Conservation (phyloP, 768 basidiomycete genomes). For the Naganishia friedmannii region DNA sequence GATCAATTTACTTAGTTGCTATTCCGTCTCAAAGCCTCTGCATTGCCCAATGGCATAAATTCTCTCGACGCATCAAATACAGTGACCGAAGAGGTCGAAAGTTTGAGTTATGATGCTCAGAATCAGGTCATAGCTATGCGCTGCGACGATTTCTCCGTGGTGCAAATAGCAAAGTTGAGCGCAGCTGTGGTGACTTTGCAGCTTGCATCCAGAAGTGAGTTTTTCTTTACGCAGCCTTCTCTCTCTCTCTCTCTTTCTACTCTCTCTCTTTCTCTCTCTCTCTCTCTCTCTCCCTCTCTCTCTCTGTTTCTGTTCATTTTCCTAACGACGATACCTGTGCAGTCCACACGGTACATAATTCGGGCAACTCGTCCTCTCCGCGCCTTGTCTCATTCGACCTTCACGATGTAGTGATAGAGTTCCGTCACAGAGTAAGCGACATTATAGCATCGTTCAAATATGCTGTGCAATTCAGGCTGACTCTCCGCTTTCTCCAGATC, state of each 20-base stretch:
- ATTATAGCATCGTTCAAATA: background rate
- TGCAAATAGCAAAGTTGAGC: slow-evolving; percentile 4
- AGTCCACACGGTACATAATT: background rate
- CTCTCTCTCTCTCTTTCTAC: too few relatives aligned
- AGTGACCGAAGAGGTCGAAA: background rate
- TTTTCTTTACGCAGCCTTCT: too few relatives aligned
- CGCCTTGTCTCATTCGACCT: slow-evolving; percentile 5
- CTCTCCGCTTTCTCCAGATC: background rate
- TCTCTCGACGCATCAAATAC: background rate
- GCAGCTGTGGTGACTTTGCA: slow-evolving; percentile 8
- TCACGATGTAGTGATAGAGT: background rate
- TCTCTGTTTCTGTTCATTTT: background rate
- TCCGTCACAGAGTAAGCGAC: background rate
- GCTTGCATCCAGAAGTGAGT: slow-evolving; percentile 13
- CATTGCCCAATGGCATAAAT: background rate
- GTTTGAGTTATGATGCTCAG: slow-evolving; percentile 7
- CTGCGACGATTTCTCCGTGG: slow-evolving; percentile 8
- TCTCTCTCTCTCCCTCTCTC: too few relatives aligned
- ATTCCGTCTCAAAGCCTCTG: slow-evolving; percentile 2
- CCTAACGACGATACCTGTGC: background rate
- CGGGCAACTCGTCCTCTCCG: background rate
- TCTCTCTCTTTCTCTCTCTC: too few relatives aligned
- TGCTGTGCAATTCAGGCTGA: background rate
- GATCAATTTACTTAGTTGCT: background rate
- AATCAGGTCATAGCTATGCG: background rate